Conservation (phyloP, 371 early-diverging fungal species). For the Syncephalastrum racemosum region DNA sequence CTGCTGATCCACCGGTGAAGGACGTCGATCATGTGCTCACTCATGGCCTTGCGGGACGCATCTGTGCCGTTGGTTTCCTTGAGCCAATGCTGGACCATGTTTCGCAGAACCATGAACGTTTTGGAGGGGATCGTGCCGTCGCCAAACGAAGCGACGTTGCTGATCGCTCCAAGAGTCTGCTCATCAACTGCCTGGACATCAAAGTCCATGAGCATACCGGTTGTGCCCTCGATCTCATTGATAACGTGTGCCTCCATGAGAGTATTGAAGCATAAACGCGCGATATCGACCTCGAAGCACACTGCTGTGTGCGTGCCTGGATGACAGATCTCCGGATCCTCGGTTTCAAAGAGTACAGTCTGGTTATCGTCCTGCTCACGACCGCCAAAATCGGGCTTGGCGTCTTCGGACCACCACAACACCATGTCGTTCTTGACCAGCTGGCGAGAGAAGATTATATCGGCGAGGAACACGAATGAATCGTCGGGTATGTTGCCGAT, state of each 20-base stretch:
- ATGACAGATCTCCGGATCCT: constrained; percentile 69
- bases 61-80: constrained; percentile 39
- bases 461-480: constrained; percentile 74
- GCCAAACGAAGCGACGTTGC: constrained; percentile 43
- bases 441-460: constrained; percentile 81
- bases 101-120: constrained; percentile 73
- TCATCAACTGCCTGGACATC: constrained; percentile 52
- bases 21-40: constrained; percentile 76
- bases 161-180: constrained; percentile 46
- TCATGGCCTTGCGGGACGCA: constrained; percentile 59
- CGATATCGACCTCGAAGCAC: constrained; percentile 84
- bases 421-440: constrained; percentile 75
- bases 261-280: constrained; percentile 80
- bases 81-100: constrained; percentile 78
- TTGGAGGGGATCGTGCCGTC: constrained; percentile 64
- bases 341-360: constrained; percentile 52
- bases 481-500: constrained; percentile 88
- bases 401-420: constrained; percentile 87
- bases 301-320: constrained; percentile 78
- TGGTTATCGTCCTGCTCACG: constrained; percentile 79
- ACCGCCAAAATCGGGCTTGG: constrained; percentile 89
- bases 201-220: constrained; percentile 46
- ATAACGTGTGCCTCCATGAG: constrained; percentile 72
- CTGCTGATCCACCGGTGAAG: constrained; percentile 90
- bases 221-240: constrained; percentile 76